Base-by-base conservation (phyloP, 2,329 filamentous ascomycete species). In the Aspergillus tanneri region DNA sequence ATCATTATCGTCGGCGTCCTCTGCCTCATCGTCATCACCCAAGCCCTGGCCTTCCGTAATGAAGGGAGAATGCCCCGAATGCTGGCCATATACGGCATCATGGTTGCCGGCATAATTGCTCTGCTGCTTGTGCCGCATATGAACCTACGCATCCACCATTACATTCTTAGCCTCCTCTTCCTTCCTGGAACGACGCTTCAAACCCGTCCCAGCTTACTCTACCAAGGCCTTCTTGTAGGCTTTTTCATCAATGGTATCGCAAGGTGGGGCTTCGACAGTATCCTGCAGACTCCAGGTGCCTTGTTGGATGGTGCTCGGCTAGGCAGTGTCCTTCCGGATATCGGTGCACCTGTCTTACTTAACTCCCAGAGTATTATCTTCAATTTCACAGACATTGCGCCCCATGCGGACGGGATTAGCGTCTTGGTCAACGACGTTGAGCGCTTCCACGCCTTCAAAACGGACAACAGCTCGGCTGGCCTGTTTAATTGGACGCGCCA, bases 221-320 rank as follows among this genome's bases (percentile, higher is more conserved):
- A 82, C 59, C 81, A 84, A 58, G 81, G 81, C n/a, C 69, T 84
- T 5, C 70, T 84, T 0, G 65, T 83, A 9, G 82, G 81, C 0
- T 67, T 84, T 0, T 84, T 84, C 65, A 78, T 84, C 68, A 84
- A 84, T 58, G 81, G 81, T 23, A 76, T 82, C 43, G 81, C 81
- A 2, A 72, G 81, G n/a, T 84, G 81, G 81, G 81, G 80, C 2
- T 84, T 83, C 59, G 81, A 77, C 55, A 74, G 71, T 44, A 81
- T 84, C 47, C 71, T 84, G 0, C 75, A 84, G 57, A 83, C 81
- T 0, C 77, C 79, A 1, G 72, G 64, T 2, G 72, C 75, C 16
- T 62, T 84, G 23, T 64, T 71, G 10, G 62, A 66, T 25, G 69
- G 67, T 11, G 69, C 56, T 3, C 61, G 64, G 35, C 53, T 70